A percentile compares a stretch with the other conserved stretches of the same genome.
These are phyloP conservation scores for Hericium coralloides DNA, from an alignment of 768 basidiomycete species.

Conservation along the genomic window DNA sequence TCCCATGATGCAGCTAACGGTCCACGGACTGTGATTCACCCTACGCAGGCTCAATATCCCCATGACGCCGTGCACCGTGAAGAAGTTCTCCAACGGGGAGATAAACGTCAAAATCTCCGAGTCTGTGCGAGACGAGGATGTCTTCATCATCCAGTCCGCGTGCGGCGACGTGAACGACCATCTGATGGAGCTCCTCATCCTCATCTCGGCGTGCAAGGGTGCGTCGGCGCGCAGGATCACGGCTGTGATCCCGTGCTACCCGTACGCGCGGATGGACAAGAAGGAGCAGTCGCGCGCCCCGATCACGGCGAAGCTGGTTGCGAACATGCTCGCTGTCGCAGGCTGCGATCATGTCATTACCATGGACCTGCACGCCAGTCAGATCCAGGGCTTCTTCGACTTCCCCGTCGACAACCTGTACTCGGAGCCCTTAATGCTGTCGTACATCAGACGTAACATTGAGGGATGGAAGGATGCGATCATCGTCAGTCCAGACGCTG, in stretches of 20 bases:
- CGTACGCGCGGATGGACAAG: slow-evolving; percentile 95
- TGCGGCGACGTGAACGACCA: slow-evolving; percentile 90
- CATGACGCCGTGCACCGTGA: slow-evolving; percentile 76
- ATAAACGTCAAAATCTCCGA: slow-evolving; percentile 92
- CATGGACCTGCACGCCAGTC: slow-evolving; percentile 97
- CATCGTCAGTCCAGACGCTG: slow-evolving; percentile 95
- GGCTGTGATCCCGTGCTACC: slow-evolving; percentile 96
- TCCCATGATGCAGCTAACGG: slow-evolving; percentile 25
- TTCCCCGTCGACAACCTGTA: slow-evolving; percentile 97
- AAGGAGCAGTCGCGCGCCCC: slow-evolving; percentile 95
- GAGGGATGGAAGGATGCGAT: slow-evolving; percentile 81
- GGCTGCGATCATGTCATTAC: slow-evolving; percentile 99
- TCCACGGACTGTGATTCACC: slow-evolving; percentile 40
- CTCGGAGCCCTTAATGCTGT: slow-evolving; percentile 91
- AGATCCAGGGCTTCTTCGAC: slow-evolving; percentile 99
- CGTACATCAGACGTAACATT: slow-evolving; percentile 85
- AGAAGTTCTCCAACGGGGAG: slow-evolving; percentile 93
- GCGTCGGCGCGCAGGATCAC: slow-evolving; percentile 93
- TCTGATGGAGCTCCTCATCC: slow-evolving; percentile 97
- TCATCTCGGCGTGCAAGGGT: slow-evolving; percentile 97
- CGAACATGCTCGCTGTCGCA: slow-evolving; percentile 95
- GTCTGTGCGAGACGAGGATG: slow-evolving; percentile 95
- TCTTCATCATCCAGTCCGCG: slow-evolving; percentile 95
- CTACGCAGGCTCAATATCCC: slow-evolving; percentile 75
- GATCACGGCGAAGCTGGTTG: slow-evolving; percentile 96